Percentiles rank a stretch among this genome's conserved stretches.
Evolutionary conservation across 768 basidiomycete genomes (phyloP).

Genomic region (Pisolithus microcarpus): DNA sequence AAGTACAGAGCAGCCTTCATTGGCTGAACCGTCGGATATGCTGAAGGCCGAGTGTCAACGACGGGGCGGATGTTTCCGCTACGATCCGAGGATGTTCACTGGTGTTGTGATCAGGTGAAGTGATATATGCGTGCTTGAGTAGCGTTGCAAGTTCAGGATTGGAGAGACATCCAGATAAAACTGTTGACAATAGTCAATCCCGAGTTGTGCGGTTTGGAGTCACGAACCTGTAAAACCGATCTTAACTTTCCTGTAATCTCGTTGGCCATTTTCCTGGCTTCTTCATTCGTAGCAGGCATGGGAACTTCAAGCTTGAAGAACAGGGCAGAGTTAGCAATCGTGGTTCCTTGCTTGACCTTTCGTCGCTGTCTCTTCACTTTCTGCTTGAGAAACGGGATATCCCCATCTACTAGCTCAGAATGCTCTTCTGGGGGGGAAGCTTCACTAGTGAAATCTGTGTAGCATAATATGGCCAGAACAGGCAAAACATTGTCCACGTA

Average conservation of each 20-base stretch:
- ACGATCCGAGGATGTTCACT: background rate
- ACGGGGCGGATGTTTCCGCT: background rate
- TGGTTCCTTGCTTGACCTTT: conserved; percentile 6
- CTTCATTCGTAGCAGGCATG: conserved; percentile 20
- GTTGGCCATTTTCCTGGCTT: conserved; percentile 7
- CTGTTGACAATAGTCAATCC: conserved; percentile 5
- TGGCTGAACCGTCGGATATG: conserved; percentile 44
- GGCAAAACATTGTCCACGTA: conserved; percentile 19
- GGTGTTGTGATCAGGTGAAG: background rate
- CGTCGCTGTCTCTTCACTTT: conserved; percentile 25
- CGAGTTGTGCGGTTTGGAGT: background rate
- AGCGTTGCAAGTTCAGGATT: conserved; percentile 8
- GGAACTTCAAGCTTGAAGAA: conserved; percentile 24
- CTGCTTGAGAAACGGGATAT: conserved; percentile 7
- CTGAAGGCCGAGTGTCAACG: conserved; percentile 16
- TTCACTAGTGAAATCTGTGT: conserved; percentile 5
- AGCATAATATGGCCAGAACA: conserved; percentile 14
- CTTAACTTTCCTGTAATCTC: conserved; percentile 22
- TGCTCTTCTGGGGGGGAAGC: background rate
- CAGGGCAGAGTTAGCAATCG: conserved; percentile 18
- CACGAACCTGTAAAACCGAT: conserved; percentile 23
- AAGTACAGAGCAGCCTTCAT: background rate
- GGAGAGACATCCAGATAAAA: conserved; percentile 19
- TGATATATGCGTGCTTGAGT: conserved; percentile 8
- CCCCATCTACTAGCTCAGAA: conserved; percentile 2